These are phyloP conservation scores for Leishmania major DNA, from an alignment of 208 protist species.

Conservation along the genomic window DNA sequence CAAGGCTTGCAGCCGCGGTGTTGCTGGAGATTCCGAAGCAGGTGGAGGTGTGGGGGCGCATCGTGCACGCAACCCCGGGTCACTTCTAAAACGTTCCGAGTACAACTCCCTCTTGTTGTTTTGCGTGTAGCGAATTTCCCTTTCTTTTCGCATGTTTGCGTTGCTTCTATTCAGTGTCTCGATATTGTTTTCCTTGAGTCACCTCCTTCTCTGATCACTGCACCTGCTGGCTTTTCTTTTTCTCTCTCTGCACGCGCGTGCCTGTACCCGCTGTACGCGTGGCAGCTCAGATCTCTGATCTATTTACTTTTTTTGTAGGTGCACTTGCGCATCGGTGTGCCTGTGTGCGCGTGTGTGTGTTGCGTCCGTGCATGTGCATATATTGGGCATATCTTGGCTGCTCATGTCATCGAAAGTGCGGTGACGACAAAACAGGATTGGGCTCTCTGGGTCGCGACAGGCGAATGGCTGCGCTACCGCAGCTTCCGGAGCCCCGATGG, in stretches of 20 bases:
- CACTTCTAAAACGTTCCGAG: background rate
- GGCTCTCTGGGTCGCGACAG: background rate
- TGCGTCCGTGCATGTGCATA: background rate
- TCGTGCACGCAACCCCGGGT: background rate
- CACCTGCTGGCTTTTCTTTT: background rate
- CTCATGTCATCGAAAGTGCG: background rate
- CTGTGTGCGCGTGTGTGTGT: background rate
- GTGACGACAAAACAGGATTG: background rate
- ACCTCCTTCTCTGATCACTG: background rate
- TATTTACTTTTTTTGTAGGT: background rate
- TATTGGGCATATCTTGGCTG: too few species aligned
- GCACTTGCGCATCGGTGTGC: background rate
- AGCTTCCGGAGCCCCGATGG: background rate
- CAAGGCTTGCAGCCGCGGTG: constrained; percentile 50
- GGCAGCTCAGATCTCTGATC: background rate
- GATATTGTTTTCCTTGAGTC: background rate
- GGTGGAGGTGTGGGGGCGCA: constrained; percentile 38
- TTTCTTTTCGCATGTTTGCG: background rate
- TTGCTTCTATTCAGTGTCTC: background rate
- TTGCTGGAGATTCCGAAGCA: constrained; percentile 57
- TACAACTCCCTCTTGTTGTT: background rate
- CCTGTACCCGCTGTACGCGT: background rate
- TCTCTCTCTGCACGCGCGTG: background rate
- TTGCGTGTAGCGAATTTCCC: background rate
- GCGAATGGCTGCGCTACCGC: background rate